phyloP scores from a whole-genome alignment of 805 yeast genomes.

The Zygotorulaspora florentina region DNA sequence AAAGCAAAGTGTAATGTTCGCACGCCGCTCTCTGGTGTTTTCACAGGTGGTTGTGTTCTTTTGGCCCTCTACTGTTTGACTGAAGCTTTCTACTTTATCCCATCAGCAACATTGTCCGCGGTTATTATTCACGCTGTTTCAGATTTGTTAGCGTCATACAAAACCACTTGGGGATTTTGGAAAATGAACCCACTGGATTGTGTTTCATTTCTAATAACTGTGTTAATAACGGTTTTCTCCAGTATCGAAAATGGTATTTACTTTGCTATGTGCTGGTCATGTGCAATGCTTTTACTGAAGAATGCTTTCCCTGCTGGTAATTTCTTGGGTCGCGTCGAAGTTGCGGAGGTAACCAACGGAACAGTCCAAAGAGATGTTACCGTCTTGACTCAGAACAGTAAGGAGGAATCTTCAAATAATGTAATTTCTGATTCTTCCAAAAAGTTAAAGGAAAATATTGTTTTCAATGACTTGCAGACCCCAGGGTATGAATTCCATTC shows the following conservation, averaged over 20 bases:
- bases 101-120: slow-evolving; percentile 82
- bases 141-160: slow-evolving; percentile 71
- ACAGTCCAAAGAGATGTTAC: slow-evolving; percentile 33
- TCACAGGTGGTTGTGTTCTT: slow-evolving; percentile 84
- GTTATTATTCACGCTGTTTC: slow-evolving; percentile 91
- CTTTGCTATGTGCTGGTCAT: slow-evolving; percentile 83
- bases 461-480: background rate
- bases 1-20: slow-evolving; percentile 94
- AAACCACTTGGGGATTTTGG: slow-evolving; percentile 66
- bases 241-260: slow-evolving; percentile 86
- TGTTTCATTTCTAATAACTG: slow-evolving; percentile 66
- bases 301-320: slow-evolving; percentile 76
- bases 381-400: slow-evolving; percentile 2
- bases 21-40: slow-evolving; percentile 89
- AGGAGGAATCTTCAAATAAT: slow-evolving; percentile 10
- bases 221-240: slow-evolving; percentile 69
- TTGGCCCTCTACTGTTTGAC: slow-evolving; percentile 84
- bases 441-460: slow-evolving; percentile 2
- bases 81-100: slow-evolving; percentile 79
- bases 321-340: slow-evolving; percentile 73
- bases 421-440: slow-evolving; percentile 10
- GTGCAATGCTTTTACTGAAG: slow-evolving; percentile 67
- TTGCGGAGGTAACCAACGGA: slow-evolving; percentile 70
- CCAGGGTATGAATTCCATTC: slow-evolving; percentile 44
- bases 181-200: slow-evolving; percentile 68